These are phyloP conservation scores for Puccinia novopanici DNA, from an alignment of 1,284 basidiomycete genomes.

Conservation along the genomic window DNA sequence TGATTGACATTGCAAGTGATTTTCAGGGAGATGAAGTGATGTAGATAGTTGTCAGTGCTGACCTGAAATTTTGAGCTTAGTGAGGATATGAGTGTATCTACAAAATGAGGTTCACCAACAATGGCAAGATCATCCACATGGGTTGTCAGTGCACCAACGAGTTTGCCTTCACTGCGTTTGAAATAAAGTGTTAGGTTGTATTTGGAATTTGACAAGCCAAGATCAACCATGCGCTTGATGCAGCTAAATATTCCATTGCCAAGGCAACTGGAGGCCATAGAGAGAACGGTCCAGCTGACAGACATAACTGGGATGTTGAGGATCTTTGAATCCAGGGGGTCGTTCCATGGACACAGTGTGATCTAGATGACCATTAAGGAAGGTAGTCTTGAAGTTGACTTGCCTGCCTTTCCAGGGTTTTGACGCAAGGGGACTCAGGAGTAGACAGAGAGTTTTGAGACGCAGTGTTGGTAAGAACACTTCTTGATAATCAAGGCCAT, in stretches of 20 bases:
- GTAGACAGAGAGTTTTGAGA: not conserved
- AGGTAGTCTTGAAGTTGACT: conserved; percentile 9
- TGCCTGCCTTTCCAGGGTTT: not conserved
- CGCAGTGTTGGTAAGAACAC: not conserved
- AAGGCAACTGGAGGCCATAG: not conserved
- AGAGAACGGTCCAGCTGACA: not conserved
- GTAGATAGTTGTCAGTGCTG: not conserved
- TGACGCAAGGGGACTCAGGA: not conserved
- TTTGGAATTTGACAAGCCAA: not conserved
- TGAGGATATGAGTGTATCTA: not conserved
- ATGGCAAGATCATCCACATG: not conserved
- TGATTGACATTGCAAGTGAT: not conserved
- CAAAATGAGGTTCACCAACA: not conserved
- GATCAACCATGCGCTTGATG: not conserved
- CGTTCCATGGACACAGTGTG: not conserved
- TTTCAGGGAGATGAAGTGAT: not conserved
- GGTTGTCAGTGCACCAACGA: not conserved
- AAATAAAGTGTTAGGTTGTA: not conserved
- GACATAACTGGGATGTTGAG: not conserved
- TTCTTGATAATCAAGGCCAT: conserved; percentile 22
- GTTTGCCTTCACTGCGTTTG: not conserved
- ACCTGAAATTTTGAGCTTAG: not conserved
- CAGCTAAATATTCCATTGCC: not conserved
- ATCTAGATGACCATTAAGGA: conserved; percentile 2
- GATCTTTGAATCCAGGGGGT: no score